Base-by-base conservation (phyloP, 208 protist genomes). In the Crithidia sp. region DNA sequence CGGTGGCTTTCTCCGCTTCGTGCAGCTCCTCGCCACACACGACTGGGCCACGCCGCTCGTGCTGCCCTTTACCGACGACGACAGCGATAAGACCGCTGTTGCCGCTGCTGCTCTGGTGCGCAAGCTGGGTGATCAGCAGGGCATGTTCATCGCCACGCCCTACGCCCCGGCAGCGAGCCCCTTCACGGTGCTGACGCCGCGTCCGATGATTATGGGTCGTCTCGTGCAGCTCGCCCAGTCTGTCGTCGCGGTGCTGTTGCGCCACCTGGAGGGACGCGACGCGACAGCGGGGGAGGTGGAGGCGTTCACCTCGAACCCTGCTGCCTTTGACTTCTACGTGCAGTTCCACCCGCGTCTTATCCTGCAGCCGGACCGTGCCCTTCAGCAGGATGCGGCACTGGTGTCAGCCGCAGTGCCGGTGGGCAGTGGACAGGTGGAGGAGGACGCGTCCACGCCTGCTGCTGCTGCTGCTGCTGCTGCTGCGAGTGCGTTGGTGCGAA, bases 131-230 rank as follows among this genome's bases (percentile, higher is more conserved):
- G 85, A 93, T 19, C 81, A 90, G 36, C 89, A 91, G 68, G 88
- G 80, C 36, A 91, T 96, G 87, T 96, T 87, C 72, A 94, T 96
- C 57, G 87, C 87, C 39, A 83, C 91, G 8, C 83, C 91, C 12
- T 96, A 96, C 77, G 88, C 89, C 9, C 87, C 87, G 13, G 63
- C 85, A 17, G 82, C 80, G 58, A 92, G 85, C 67, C 91, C 91
- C 28, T 96, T 96, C 78, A 96, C 89, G n/a, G 75, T 80, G 13
- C 72, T 82, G 41, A 96, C 91, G 16, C 91, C 91, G 50, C 86
- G 91, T 10, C 83, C 77, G 40, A 93, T 94, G 81, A 92, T 96
- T 56, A 80, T 94, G 85, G 83, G 88, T 50, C 88, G 91, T 36
- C 83, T 96, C 28, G 91, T 94, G 62, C 87, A 90, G 59, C 81